These are phyloP conservation scores for Neofusicoccum ribis DNA, from an alignment of 2,329 filamentous ascomycete genomes.

Conservation along the genomic window DNA sequence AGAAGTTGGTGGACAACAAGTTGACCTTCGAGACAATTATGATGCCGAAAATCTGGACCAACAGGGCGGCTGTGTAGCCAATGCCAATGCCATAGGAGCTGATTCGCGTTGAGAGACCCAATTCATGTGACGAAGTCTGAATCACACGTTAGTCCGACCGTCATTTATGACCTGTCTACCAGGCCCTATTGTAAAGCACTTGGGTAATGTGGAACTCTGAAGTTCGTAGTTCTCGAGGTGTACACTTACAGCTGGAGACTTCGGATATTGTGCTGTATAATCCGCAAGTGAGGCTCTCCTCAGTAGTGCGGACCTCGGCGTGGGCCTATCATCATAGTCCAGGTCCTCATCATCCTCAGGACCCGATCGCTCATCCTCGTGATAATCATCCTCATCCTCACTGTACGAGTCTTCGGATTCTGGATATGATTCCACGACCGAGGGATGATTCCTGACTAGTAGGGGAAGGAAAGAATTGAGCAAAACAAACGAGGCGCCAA, in stretches of 20 bases:
- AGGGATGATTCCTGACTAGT: conserved; percentile 82
- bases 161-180: too few relatives aligned
- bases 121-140: conserved; percentile 58
- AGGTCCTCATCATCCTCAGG: neutral
- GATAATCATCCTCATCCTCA: conserved; percentile 30
- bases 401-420: conserved; percentile 26
- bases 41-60: conserved; percentile 81
- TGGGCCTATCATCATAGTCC: neutral
- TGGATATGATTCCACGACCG: conserved; percentile 31
- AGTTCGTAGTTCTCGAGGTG: neutral
- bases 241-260: conserved; percentile 16
- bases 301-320: conserved; percentile 4
- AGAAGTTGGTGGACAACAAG: conserved; percentile 77
- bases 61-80: conserved; percentile 82
- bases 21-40: conserved; percentile 63
- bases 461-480: conserved; percentile 93
- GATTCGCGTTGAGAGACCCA: conserved; percentile 83
- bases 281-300: conserved; percentile 4
- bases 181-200: too few relatives aligned
- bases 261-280: neutral
- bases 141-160: too few relatives aligned
- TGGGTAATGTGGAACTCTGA: neutral
- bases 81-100: conserved; percentile 92
- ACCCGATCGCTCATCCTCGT: conserved; percentile 19
- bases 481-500: conserved; percentile 92